A percentile compares a stretch with the other conserved stretches of the same genome.
These are phyloP conservation scores for Apiotrichum gracile DNA, from an alignment of 1,284 basidiomycete species.

Conservation along the genomic window DNA sequence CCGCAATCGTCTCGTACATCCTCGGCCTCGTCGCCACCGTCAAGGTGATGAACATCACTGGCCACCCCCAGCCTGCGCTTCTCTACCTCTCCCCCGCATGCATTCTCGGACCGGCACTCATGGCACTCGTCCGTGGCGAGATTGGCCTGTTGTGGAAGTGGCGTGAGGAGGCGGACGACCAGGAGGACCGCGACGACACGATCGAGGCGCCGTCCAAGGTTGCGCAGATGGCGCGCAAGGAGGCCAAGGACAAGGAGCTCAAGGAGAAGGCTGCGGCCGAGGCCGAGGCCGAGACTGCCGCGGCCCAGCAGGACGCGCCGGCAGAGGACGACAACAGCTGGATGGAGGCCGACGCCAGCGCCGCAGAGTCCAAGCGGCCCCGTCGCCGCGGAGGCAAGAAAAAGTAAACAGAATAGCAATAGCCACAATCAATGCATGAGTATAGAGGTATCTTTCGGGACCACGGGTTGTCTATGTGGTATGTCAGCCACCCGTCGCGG, in stretches of 20 bases:
- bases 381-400: conserved; percentile 12
- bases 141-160: conserved; percentile 35
- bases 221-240: conserved; percentile 26
- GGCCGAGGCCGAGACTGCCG: conserved; percentile 3
- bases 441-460: not conserved
- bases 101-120: conserved; percentile 47
- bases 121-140: conserved; percentile 44
- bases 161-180: conserved; percentile 26
- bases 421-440: conserved; percentile 10
- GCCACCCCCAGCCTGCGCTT: conserved; percentile 81
- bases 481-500: too few species aligned
- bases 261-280: conserved; percentile 8
- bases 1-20: conserved; percentile 70
- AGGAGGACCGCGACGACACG: conserved; percentile 19
- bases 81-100: conserved; percentile 68
- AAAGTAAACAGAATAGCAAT: conserved; percentile 3
- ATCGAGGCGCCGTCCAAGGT: conserved; percentile 40
- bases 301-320: conserved; percentile 1
- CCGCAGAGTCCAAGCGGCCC: not conserved
- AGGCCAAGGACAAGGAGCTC: conserved; percentile 9
- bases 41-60: conserved; percentile 76
- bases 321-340: conserved; percentile 34
- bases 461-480: not conserved
- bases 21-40: conserved; percentile 73
- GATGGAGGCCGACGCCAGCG: conserved; percentile 28